These are phyloP conservation scores for Phytopythium sindhum DNA, from an alignment of 352 stramenopile species.

Conservation along the genomic window DNA sequence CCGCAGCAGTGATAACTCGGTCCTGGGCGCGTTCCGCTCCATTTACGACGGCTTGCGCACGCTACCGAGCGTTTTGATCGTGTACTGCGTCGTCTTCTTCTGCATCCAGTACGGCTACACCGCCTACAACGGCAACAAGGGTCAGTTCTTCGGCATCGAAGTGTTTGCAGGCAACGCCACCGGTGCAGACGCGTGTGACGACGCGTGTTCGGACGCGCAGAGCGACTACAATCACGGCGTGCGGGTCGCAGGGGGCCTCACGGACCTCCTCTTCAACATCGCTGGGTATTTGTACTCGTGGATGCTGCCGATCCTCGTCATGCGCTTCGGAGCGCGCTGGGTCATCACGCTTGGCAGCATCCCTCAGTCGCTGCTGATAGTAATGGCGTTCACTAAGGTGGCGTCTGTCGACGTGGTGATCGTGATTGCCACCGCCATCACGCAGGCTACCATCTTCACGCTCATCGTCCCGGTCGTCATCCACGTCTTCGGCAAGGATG, in stretches of 20 bases:
- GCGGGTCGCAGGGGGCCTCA: conserved; percentile 38
- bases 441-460: conserved; percentile 56
- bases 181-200: conserved; percentile 38
- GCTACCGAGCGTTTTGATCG: conserved; percentile 29
- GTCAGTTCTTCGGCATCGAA: conserved; percentile 59
- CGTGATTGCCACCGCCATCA: conserved; percentile 42
- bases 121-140: conserved; percentile 63
- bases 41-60: conserved; percentile 44
- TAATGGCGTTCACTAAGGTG: conserved; percentile 47
- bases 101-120: conserved; percentile 56
- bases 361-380: conserved; percentile 46
- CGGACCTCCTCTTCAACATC: conserved; percentile 54
- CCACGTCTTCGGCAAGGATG: conserved; percentile 49
- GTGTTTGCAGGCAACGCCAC: conserved; percentile 47
- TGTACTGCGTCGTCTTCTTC: conserved; percentile 59
- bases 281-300: conserved; percentile 49
- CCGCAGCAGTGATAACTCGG: conserved; percentile 17
- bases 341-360: conserved; percentile 38
- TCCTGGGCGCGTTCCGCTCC: conserved; percentile 36
- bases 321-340: conserved; percentile 34
- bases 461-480: conserved; percentile 72
- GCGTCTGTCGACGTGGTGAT: conserved; percentile 41
- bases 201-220: conserved; percentile 16
- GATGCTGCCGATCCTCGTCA: conserved; percentile 42
- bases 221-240: conserved; percentile 51